Percentiles rank a stretch among this genome's conserved stretches.
Conservation (phyloP, 208 protist species). For the Leishmania amazonensis region DNA sequence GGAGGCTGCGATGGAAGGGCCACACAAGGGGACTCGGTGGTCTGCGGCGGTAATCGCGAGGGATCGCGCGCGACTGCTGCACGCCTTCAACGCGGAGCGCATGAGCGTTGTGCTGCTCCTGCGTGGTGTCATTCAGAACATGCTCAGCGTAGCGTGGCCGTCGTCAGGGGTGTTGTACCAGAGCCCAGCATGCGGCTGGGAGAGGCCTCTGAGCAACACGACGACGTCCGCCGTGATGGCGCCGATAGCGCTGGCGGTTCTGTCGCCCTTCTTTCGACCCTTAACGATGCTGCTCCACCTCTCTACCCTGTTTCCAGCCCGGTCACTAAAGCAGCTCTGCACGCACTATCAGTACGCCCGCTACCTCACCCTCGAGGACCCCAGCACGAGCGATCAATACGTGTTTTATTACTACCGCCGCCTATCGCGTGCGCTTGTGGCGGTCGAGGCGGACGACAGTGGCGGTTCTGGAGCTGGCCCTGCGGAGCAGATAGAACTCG, state of each 20-base stretch:
- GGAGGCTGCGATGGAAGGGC: constrained; percentile 5
- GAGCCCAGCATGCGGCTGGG: constrained; percentile 19
- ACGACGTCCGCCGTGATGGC: constrained; percentile 35
- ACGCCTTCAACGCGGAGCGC: constrained; percentile 60
- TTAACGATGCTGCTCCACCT: constrained; percentile 68
- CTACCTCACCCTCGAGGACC: constrained; percentile 47
- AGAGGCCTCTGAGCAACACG: constrained; percentile 22
- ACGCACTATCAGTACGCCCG: constrained; percentile 56
- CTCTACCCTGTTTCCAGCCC: constrained; percentile 63
- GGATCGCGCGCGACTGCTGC: constrained; percentile 33
- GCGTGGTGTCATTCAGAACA: constrained; percentile 47
- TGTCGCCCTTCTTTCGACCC: constrained; percentile 63
- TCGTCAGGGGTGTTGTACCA: constrained; percentile 79
- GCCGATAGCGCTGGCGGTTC: constrained; percentile 39
- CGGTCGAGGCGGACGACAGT: constrained; percentile 20
- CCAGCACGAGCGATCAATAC: constrained; percentile 47
- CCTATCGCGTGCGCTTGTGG: constrained; percentile 27
- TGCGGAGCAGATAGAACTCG: constrained; percentile 28
- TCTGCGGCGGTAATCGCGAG: constrained; percentile 6
- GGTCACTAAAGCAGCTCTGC: constrained; percentile 47
- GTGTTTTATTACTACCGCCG: constrained; percentile 59
- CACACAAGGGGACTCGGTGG: not conserved
- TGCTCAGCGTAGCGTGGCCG: constrained; percentile 80
- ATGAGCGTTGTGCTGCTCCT: constrained; percentile 57
- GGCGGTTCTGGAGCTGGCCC: constrained; percentile 7